phyloP scores from a whole-genome alignment of 495 filamentous ascomycete genomes.

The Halenospora varia region DNA sequence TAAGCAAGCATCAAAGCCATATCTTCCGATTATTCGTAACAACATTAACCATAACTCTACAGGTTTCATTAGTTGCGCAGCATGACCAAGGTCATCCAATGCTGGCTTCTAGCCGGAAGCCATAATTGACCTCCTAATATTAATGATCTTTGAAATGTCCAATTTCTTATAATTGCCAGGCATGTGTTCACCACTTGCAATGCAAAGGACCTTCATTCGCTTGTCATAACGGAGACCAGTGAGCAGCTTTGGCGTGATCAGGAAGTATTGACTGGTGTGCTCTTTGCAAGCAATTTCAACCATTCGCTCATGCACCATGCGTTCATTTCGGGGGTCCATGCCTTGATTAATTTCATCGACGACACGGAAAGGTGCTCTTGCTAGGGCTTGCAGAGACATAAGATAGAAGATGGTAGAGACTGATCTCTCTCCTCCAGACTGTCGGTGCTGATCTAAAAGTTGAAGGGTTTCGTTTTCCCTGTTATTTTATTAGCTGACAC shows the following conservation, averaged over 20 bases:
- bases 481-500: slow-evolving; percentile 2
- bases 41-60: too few species aligned
- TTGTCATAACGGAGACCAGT: slow-evolving; percentile 78
- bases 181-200: slow-evolving; percentile 90
- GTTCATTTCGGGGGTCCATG: slow-evolving; percentile 97
- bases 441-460: slow-evolving; percentile 81
- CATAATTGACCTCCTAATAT: slow-evolving; percentile 35
- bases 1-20: too few species aligned
- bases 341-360: slow-evolving; percentile 99
- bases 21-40: too few species aligned
- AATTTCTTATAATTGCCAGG: slow-evolving; percentile 52
- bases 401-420: slow-evolving; percentile 99
- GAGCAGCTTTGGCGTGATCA: slow-evolving; percentile 97
- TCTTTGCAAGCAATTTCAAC: slow-evolving; percentile 86
- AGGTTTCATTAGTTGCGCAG: too few species aligned
- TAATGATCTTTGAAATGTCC: slow-evolving; percentile 50
- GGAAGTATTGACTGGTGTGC: slow-evolving; percentile 74
- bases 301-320: slow-evolving; percentile 95
- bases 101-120: slow-evolving; percentile 8
- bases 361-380: slow-evolving; percentile 95
- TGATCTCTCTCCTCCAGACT: slow-evolving; percentile 93
- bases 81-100: not conserved
- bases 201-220: slow-evolving; percentile 90
- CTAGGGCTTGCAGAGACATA: slow-evolving; percentile 93
- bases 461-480: slow-evolving; percentile 81